Base-by-base conservation (phyloP, 305 asterid genomes). In the Fraxinus sp. region DNA sequence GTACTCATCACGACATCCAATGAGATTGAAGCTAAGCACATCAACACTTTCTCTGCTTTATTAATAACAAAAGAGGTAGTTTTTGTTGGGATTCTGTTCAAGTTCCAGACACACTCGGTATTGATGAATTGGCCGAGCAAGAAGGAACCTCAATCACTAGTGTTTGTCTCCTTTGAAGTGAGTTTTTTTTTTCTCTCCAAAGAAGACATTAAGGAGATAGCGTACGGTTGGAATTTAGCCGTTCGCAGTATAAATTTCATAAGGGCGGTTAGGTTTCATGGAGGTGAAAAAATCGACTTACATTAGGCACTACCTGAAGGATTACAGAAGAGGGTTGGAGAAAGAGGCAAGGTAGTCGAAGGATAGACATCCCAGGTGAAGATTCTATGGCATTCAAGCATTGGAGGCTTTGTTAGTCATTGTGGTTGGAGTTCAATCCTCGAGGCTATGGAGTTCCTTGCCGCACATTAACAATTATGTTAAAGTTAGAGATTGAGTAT, bases 331-430 rank as follows among this genome's bases (percentile, higher is more conserved):
- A 80, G 79, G 75, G 57, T 76, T 4, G 76, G 66, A 46, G 79
- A 55, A 3, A 77, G 75, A 55, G 84, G 82, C 13, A 32, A 33
- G 75, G 62, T 84, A 2, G 9, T 79, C 4, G 80, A 83, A 59
- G 77, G 83, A 26, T 84, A 84, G 84, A 81, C 86, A 30, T 82
- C 86, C 33, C 86, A 80, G 8, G 82, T 64, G 3, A 76, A 81
- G 32, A 80, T 84, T 4, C 24, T 84, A 28, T 26, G 46, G 10
- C 87, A 80, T 77, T 18, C 55, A 5, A 84, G 79, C 62, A 77
- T 52, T 49, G 87, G 82, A 20, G 84, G 80, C 1, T 84, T 80
- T 52, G 85, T 39, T 39, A 39, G 13, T 39, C 46, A 39, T 39
- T 8, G 13, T 39, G 46, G 46, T 39, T 39, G 46, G 83, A 66